These are phyloP conservation scores for Prasinococcaceae sp. DNA, from an alignment of 139 green algal genomes.

Conservation along the genomic window DNA sequence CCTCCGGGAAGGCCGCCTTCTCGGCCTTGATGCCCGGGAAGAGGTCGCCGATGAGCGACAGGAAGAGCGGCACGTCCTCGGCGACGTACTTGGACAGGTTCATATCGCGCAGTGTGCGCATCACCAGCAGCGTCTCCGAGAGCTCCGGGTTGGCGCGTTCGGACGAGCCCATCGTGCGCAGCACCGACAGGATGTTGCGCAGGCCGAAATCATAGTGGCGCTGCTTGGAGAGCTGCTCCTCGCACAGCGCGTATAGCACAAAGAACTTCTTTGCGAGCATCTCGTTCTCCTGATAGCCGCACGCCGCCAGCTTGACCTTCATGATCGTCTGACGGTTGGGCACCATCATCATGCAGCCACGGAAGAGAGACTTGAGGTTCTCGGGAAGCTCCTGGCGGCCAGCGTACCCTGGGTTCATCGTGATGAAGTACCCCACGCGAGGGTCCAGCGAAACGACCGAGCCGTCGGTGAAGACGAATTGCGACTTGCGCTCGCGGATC, in stretches of 20 bases:
- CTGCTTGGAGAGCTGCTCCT: constrained; percentile 95
- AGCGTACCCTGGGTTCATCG: constrained; percentile 87
- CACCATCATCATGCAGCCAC: constrained; percentile 96
- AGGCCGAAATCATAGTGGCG: constrained; percentile 95
- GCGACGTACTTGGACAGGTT: constrained; percentile 97
- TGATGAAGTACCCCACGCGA: constrained; percentile 93
- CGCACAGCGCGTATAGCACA: constrained; percentile 87
- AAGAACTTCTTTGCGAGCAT: constrained; percentile 89
- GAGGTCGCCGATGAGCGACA: constrained; percentile 84
- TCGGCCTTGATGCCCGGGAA: constrained; percentile 73
- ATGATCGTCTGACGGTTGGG: constrained; percentile 93
- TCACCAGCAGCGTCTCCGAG: constrained; percentile 57
- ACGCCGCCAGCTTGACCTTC: constrained; percentile 87
- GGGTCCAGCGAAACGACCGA: constrained; percentile 62
- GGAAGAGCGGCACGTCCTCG: constrained; percentile 88
- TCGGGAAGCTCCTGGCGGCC: constrained; percentile 89
- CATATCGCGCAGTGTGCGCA: constrained; percentile 84
- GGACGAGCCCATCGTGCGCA: constrained; percentile 67
- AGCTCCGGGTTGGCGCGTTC: constrained; percentile 77
- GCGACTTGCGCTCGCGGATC: constrained; percentile 75
- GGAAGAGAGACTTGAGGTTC: constrained; percentile 94
- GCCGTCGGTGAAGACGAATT: constrained; percentile 89
- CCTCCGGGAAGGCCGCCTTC: constrained; percentile 50
- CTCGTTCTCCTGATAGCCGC: constrained; percentile 88
- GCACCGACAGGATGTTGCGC: constrained; percentile 83